Evolutionary conservation across 345 rosid species (phyloP).

Genomic region (Eucalyptus globulus): DNA sequence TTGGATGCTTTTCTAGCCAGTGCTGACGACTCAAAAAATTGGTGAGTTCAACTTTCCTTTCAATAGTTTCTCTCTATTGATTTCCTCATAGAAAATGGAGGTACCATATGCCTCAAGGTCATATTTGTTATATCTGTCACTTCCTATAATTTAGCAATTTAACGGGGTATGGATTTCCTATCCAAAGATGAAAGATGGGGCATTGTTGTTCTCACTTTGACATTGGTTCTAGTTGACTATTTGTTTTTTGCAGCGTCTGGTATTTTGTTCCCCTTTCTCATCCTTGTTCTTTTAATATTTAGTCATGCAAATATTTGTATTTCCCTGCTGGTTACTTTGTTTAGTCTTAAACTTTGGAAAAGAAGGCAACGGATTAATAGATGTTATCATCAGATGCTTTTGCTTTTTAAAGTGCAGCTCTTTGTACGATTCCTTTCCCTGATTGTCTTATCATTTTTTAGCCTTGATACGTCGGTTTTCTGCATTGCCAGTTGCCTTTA

Average conservation of each 20-base stretch:
- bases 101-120: neutral
- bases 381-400: neutral
- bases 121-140: neutral
- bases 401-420: neutral
- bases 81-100: neutral
- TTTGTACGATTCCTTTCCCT: neutral
- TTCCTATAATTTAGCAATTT: neutral
- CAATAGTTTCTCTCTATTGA: neutral
- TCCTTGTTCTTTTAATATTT: neutral
- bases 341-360: neutral
- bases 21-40: constrained; percentile 69
- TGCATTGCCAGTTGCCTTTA: neutral
- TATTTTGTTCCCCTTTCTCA: neutral
- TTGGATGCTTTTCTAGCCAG: constrained; percentile 77
- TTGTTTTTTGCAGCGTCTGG: neutral
- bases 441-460: neutral
- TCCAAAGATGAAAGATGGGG: neutral
- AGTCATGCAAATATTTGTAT: neutral
- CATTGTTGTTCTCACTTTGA: neutral
- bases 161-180: neutral
- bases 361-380: neutral
- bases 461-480: neutral
- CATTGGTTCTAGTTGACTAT: neutral
- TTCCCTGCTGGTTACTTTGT: neutral
- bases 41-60: constrained; percentile 24